These are phyloP conservation scores for Aspergillus sp. DNA, from an alignment of 2,329 filamentous ascomycete genomes.

Conservation along the genomic window DNA sequence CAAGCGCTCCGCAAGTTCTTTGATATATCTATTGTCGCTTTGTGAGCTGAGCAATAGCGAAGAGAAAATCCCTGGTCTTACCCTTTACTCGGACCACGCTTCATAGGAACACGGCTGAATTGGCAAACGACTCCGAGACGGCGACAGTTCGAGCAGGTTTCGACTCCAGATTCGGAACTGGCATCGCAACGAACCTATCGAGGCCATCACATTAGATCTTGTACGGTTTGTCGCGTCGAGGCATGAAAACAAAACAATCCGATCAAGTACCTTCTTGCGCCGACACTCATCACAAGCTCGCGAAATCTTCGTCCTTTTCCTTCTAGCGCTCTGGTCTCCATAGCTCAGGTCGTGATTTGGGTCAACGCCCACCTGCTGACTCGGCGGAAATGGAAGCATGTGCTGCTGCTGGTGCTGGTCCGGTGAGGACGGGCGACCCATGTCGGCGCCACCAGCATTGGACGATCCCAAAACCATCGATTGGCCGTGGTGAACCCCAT, in stretches of 20 bases:
- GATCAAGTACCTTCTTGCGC: conserved; percentile 69
- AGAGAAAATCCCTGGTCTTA: conserved; percentile 41
- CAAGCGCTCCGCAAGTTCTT: conserved; percentile 84
- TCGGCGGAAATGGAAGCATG: conserved; percentile 49
- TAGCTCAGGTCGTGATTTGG: conserved; percentile 55
- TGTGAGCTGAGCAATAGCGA: conserved; percentile 26
- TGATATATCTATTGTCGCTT: conserved; percentile 70
- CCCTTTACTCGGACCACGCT: conserved; percentile 87
- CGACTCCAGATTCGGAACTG: conserved; percentile 71
- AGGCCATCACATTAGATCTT: conserved; percentile 26
- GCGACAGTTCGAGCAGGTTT: conserved; percentile 80
- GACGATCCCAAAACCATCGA: conserved; percentile 45
- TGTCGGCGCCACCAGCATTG: conserved; percentile 39
- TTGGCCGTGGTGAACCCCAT: conserved; percentile 47
- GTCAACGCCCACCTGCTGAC: conserved; percentile 50
- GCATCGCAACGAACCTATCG: conserved; percentile 79
- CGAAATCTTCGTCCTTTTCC: conserved; percentile 84
- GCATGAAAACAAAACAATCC: conserved; percentile 19
- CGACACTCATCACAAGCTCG: conserved; percentile 88
- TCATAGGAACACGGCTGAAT: conserved; percentile 87
- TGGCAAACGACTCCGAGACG: conserved; percentile 76
- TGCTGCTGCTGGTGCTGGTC: conserved; percentile 47
- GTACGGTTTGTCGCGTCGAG: conserved; percentile 22
- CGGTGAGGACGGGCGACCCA: conserved; percentile 42
- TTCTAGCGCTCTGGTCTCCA: conserved; percentile 66